Evolutionary conservation across 805 yeast genomes (phyloP).

Genomic region (Metschnikowia similis): DNA sequence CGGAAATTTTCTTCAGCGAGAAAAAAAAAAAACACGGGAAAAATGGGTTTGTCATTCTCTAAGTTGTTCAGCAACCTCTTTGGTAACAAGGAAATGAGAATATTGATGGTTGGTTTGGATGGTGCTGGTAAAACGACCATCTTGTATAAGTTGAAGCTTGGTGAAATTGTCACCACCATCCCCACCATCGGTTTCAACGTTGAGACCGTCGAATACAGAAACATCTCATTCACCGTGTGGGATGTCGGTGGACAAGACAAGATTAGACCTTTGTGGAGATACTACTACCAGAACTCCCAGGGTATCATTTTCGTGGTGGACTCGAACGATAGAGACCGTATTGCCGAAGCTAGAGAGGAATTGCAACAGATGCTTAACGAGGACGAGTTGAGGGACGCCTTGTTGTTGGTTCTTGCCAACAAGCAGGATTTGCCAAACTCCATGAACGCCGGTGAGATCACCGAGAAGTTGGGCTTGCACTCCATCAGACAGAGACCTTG

Average conservation of each 20-base stretch:
- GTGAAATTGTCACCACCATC: conserved; percentile 93
- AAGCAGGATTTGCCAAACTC: conserved; percentile 99
- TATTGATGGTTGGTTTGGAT: conserved; percentile 96
- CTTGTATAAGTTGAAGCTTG: conserved; percentile 88
- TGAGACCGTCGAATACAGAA: conserved; percentile 95
- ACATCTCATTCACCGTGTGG: conserved; percentile 96
- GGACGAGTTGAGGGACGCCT: conserved; percentile 96
- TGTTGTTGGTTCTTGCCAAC: conserved; percentile 93
- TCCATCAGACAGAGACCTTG: conserved; percentile 98
- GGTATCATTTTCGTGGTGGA: conserved; percentile 98
- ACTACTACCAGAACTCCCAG: conserved; percentile 97
- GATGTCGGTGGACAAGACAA: conserved; percentile 99
- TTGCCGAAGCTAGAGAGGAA: conserved; percentile 96
- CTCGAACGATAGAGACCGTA: conserved; percentile 96
- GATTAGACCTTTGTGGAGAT: conserved; percentile 98
- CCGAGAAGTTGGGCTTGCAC: conserved; percentile 94
- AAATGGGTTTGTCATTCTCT: conserved; percentile 93
- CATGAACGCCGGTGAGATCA: conserved; percentile 97
- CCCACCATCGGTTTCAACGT: conserved; percentile 98
- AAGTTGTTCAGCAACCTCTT: conserved; percentile 91
- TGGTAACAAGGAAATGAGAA: conserved; percentile 98
- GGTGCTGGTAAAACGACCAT: conserved; percentile 99
- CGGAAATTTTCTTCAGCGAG: neutral
- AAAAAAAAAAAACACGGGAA: conserved; percentile 2
- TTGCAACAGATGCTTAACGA: conserved; percentile 97